Evolutionary conservation across 1,139 yeast species (phyloP), one percentile per base, ranked within the genome.

Genomic region (Debaryomyces udenii): DNA sequence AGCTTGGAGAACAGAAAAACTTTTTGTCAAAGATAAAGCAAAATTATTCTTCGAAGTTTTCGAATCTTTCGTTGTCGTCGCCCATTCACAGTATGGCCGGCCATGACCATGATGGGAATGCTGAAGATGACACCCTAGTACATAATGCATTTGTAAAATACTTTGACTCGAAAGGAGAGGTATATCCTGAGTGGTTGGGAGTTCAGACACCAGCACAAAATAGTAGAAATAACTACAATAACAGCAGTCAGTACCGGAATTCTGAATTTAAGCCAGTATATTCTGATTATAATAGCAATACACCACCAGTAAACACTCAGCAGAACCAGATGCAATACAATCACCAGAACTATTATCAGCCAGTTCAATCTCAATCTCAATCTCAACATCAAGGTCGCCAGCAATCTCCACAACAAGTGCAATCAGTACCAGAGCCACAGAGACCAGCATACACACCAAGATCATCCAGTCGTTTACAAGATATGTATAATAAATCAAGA

Each of bases 171-270:
- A 56, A 53, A 17, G 55, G 60, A 22, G 57, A 64, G 39, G 62
- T 69, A 9, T 73, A 66, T 43, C 78, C 78, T 7, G 77, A 70
- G 23, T 73, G 78, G 78, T 58, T 73, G 16, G 78, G 76, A 4
- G 72, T 59, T 4, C 49, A 56, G 42, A 13, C 41, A 2, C 41
- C 37, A 28, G 23, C 26, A 30, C 37, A 22, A 13, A 29, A 27
- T 27, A 23, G 20, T 11, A 40, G 36, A 30, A 32, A 40, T 37
- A 40, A 10, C 28, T 26, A 26, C 28, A 10, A 42, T 38, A 29
- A 45, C 23, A 39, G 37, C 28, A 30, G 40, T 16, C 40, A 42
- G 35, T 36, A 39, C 26, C 43, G 37, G 26, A 31, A 45, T 26
- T 48, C 56, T 3, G 56, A 55, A 40, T 57, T 43, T 40, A 64